A percentile compares a stretch with the other conserved stretches of the same genome.
Evolutionary conservation across 371 early-diverging fungal genomes (phyloP).

Genomic region (Lichtheimia corymbifera): DNA sequence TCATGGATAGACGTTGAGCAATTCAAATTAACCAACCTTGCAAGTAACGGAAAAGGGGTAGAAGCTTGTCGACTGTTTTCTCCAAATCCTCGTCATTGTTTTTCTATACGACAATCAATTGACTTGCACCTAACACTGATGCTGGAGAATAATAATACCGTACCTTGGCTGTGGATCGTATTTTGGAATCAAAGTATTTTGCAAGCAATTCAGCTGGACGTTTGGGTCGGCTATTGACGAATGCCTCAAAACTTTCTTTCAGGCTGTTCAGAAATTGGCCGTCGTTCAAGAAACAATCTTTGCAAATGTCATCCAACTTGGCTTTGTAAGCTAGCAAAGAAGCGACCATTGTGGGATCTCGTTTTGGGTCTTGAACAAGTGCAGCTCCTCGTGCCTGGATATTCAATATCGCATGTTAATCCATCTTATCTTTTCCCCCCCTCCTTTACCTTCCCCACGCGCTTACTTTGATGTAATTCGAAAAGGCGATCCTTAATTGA

Average conservation of each 20-base stretch:
- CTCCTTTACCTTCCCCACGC: neutral
- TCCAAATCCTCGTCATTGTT: slow-evolving; percentile 70
- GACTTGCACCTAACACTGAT: too few species aligned
- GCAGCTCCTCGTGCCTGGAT: slow-evolving; percentile 21
- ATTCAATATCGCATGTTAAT: too few species aligned
- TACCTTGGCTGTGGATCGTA: slow-evolving; percentile 54
- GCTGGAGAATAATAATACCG: too few species aligned
- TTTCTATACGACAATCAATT: slow-evolving; percentile 10
- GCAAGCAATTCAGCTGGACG: slow-evolving; percentile 92
- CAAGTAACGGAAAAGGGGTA: slow-evolving; percentile 87
- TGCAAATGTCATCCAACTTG: slow-evolving; percentile 65
- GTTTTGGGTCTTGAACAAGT: slow-evolving; percentile 28
- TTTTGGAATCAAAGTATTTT: slow-evolving; percentile 71
- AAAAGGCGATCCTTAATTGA: slow-evolving; percentile 28
- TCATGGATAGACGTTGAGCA: neutral
- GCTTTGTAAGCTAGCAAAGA: slow-evolving; percentile 70
- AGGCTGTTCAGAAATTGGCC: slow-evolving; percentile 62
- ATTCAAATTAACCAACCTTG: slow-evolving; percentile 49
- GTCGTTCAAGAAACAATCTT: slow-evolving; percentile 62
- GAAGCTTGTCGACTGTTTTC: slow-evolving; percentile 62
- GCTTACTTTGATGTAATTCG: slow-evolving; percentile 36
- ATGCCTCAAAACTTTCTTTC: slow-evolving; percentile 85
- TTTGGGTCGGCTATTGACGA: slow-evolving; percentile 82
- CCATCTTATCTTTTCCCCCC: neutral
- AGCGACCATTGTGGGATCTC: slow-evolving; percentile 53